Evolutionary conservation across 768 basidiomycete species (phyloP), one percentile per base, ranked within the genome.

Genomic region (Tricholoma terreum): DNA sequence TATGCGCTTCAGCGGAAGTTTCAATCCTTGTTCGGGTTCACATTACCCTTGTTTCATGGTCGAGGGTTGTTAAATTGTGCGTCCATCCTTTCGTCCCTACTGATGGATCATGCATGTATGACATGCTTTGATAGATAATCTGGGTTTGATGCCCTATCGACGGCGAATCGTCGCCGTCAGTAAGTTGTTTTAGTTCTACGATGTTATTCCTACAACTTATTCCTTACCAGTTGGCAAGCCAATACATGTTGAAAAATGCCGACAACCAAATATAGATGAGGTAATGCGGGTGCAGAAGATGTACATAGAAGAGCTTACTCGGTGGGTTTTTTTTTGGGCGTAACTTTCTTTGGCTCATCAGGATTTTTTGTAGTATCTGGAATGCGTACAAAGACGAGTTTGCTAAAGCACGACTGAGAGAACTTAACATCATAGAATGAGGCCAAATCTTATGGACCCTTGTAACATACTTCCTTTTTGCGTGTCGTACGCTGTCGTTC

Each of bases 1-100:
- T 92, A 94, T 72, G 81, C 78, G 10, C 65, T 97, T 6, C 96
- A 99, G 73, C 90, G 92, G 70, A 86, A 85, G 67, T 98, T 99
- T 71, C 94, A 98, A 71, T 84, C 79, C 50, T 72, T 91, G 42
- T 98, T 99, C 64, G 96, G 96, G 5, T 99, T 98, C 70, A 99
- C 96, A 0, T 74, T 99, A 10, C 96, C 97, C 0, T 74, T 99
- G n/a, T 99, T 99, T 73, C 96, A 97, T 68, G 97, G 97, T 2
- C 79, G 97, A 58, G 96, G 96, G 11, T 71, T 99, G 54, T 79
- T 98, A 61, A 99, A 98, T 71, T 99, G 95, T 94, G 62, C 24
- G 86, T 31, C 65, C n/a, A 33, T 36, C 22, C 31, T 42, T 17
- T 10, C 50, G 30, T 46, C 57, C 50, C 12, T 27, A 14, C 12